Conservation (phyloP, 306 rosid species). For the Calophaca sinica region DNA sequence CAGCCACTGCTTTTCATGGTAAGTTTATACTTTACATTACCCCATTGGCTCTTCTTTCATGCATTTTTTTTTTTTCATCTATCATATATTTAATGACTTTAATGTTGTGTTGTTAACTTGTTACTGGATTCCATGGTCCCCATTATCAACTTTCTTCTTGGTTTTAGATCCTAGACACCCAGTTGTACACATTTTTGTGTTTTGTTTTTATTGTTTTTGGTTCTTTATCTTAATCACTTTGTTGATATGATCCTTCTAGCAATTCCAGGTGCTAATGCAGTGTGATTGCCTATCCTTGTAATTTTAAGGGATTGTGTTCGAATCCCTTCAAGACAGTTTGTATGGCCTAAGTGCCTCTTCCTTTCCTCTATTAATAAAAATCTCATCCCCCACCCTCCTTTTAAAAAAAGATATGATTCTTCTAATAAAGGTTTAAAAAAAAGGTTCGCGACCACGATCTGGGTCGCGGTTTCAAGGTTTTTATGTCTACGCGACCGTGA, state of each 20-base stretch:
- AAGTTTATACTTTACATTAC: neutral
- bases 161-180: constrained; percentile 37
- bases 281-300: too few species aligned
- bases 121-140: constrained; percentile 1
- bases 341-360: too few species aligned
- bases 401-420: too few species aligned
- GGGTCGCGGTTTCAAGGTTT: neutral
- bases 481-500: neutral
- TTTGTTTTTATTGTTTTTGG: constrained; percentile 3
- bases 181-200: neutral
- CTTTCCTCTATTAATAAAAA: too few species aligned
- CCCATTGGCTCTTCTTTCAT: constrained; percentile 6
- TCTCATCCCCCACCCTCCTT: too few species aligned
- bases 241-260: constrained; percentile 55
- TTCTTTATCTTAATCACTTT: constrained; percentile 10
- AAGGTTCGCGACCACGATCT: too few species aligned
- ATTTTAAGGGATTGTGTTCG: too few species aligned
- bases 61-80: neutral
- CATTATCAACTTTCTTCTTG: constrained; percentile 38
- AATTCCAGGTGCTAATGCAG: too few species aligned
- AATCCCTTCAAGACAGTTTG: too few species aligned
- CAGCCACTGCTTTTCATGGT: constrained; percentile 33
- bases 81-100: neutral
- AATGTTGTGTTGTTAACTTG: constrained; percentile 34
- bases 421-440: too few species aligned